Base-by-base conservation (phyloP, 108 stramenopile species). In the Cyclotella choctawhatcheeana region DNA sequence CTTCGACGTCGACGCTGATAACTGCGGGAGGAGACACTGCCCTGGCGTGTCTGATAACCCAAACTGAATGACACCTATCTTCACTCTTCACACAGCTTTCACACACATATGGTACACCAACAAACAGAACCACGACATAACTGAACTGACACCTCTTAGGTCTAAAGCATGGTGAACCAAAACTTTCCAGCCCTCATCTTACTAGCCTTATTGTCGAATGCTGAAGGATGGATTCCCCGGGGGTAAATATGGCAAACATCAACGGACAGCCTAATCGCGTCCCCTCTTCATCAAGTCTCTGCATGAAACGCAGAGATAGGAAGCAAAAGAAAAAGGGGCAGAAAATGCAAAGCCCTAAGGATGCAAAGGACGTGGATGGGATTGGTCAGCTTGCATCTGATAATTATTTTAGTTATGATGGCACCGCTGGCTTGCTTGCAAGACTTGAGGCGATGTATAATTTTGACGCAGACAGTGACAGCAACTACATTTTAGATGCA, bases 401-500 rank as follows among this genome's bases (percentile, higher is more conserved):
- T 30, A 30, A 56, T 56, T 56, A 31, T 30, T 2, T 27, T 30
- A 30, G 30, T 56, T 56, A 56, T 18, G 29, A 56, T 30, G 1
- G 29, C 10, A 5, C 55, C 29, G n/a, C 1, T 56, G 55, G 30
- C 13, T 27, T 56, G 0, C 29, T 61, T 21, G 25, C 48, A 2
- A 44, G 69, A 13, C 58, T 70, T 47, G 69, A 70, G 30, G 58
- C 69, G 2, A 70, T 56, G 29, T 56, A 56, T 30, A 30, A n/a
- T 0, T 31, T 56, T 27, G 30, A 56, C 3, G 20, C 27, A 6
- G 29, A 0, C 13, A 14, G 31, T 12, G 20, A 3, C 3, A n/a
- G 10, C 29, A 1, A 14, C 27, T 56, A 18, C 4, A 56, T 56
- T 56, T 56, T 56, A 31, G 30, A 56, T 14, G 20, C 5, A 4